Base-by-base conservation (phyloP, 2,329 filamentous ascomycete species). In the Emericellopsis cladophorae region DNA sequence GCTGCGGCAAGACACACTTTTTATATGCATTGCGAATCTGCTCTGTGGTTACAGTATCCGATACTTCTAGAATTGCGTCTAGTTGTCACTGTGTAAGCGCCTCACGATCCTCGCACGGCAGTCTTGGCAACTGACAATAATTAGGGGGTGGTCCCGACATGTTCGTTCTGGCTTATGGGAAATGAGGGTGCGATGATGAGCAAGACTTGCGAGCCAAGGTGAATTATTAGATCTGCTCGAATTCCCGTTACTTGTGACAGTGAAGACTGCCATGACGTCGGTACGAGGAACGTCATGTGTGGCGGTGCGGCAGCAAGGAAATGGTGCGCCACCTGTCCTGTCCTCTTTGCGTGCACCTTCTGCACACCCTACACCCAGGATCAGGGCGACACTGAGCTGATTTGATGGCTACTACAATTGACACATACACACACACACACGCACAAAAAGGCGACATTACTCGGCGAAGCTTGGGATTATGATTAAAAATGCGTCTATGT, bases 21-120 rank as follows among this genome's bases (percentile, higher is more conserved):
- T 98, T 98, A 70, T 96, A 98, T 39, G 89, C 92, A 70, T 86
- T 84, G 51, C 90, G 84, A 56, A 98, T 81, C 58, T 96, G 84
- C 54, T 88, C 79, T 44, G 80, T 76, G 0, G 79, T 83, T 29
- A 90, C 88, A 50, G 73, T 81, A 31, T 85, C 74, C 40, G 79
- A 58, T 45, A 95, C 62, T 47, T 82, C 82, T 39, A 95, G 79
- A 48, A 84, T 74, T 39, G 74, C 77, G 64, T 90, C 84, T 89
- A 48, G 10, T 8, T 41, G 16, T 37, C 21, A 32, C 10, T 5
- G 21, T 35, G 22, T 18, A 11, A 16, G 15, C 18, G 18, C 15
- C 18, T 35, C n/a, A n/a, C 8, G 33, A 5, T n/a, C 29, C 42
- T 37, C 32, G 32, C 32, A 21, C 24, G 39, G 32, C 35, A 35